These are phyloP conservation scores for Neurospora terricola DNA, from an alignment of 495 filamentous ascomycete species.

Conservation along the genomic window DNA sequence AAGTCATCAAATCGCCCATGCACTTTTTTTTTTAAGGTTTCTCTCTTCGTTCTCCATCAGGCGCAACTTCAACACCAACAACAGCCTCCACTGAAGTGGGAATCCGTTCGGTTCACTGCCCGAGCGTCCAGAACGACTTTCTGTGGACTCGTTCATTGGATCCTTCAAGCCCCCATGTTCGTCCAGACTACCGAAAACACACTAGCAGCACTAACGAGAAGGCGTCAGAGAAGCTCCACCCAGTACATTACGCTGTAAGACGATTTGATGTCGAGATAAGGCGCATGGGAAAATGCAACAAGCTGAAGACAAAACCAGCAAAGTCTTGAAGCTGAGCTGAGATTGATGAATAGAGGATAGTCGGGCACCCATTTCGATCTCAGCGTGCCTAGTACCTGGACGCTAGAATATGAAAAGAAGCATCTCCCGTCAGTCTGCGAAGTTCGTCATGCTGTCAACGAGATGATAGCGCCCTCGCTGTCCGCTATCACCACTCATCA, in stretches of 20 bases:
- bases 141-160: neutral
- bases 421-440: neutral
- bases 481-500: neutral
- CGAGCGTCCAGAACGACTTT: neutral
- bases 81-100: neutral
- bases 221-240: neutral
- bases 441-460: neutral
- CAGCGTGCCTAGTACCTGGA: neutral
- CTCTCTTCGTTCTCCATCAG: neutral
- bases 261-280: neutral
- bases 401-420: neutral
- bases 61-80: neutral
- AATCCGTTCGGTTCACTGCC: neutral
- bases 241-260: neutral
- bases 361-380: neutral
- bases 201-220: neutral
- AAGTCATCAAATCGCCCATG: neutral
- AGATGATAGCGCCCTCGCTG: neutral
- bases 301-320: neutral
- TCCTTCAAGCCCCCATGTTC: neutral
- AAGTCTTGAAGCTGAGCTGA: neutral
- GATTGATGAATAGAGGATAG: neutral
- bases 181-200: neutral
- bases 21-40: neutral
- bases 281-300: neutral